These are phyloP conservation scores for Diutina pseudorugosa DNA, from an alignment of 1,139 yeast species.

Conservation along the genomic window DNA sequence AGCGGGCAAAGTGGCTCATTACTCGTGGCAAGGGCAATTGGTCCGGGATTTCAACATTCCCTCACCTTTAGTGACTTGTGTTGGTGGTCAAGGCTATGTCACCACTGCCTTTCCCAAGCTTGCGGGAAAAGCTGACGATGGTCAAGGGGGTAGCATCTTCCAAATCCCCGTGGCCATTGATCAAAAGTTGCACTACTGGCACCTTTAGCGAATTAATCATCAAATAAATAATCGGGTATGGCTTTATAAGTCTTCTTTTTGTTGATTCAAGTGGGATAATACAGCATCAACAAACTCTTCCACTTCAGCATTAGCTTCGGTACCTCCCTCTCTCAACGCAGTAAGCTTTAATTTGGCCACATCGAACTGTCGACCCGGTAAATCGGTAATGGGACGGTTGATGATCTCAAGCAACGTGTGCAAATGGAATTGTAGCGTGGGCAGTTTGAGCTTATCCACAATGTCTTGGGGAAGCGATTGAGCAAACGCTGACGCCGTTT, in stretches of 20 bases:
- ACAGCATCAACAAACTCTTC: conserved; percentile 41
- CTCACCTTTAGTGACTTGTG: conserved; percentile 53
- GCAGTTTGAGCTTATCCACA: background rate
- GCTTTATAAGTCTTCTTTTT: no score
- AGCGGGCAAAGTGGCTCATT: conserved; percentile 41
- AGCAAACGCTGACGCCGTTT: no score
- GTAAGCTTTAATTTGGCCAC: conserved; percentile 50
- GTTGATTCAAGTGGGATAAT: conserved; percentile 9
- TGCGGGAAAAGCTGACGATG: conserved; percentile 27
- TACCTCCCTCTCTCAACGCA: conserved; percentile 49
- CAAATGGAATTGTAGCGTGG: background rate
- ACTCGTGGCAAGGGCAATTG: conserved; percentile 38
- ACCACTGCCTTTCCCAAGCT: conserved; percentile 51
- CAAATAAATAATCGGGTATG: background rate
- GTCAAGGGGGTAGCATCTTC: conserved; percentile 36
- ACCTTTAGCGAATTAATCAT: conserved; percentile 5
- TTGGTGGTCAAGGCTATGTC: conserved; percentile 65
- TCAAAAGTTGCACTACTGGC: conserved; percentile 14
- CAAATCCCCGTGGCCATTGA: conserved; percentile 17
- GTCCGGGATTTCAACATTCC: conserved; percentile 47
- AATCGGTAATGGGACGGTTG: conserved; percentile 1
- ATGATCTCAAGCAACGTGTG: background rate
- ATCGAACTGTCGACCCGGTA: conserved; percentile 14
- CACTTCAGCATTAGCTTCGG: conserved; percentile 49
- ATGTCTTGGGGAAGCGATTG: background rate